Evolutionary conservation across 257 asterid genomes (phyloP), one percentile per base, ranked within the genome.

Genomic region (Gentiana straminea): DNA sequence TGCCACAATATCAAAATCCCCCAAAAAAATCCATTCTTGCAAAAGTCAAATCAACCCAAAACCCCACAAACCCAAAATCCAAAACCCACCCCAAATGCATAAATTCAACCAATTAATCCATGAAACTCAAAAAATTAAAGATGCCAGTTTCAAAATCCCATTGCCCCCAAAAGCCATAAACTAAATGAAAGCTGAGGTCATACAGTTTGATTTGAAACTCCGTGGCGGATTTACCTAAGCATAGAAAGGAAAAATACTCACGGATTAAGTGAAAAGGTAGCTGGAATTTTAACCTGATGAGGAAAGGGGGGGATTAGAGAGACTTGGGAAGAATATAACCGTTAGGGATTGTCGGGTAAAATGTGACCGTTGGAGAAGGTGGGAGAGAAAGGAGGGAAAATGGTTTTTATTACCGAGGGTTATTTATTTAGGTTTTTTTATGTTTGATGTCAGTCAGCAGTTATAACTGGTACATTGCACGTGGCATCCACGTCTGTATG

Each of bases 291-390:
- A 36, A 86, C 82, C 39, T 56, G 84, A 79, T 79, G 61, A 37
- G 15, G 32, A 85, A 82, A 89, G 7, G 48, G 71, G 73, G 94
- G 91, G 62, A 24, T 24, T 24, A 24, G 24, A 63, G 68, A 66
- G 71, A 73, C 11, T 55, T 74, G 60, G 39, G 5, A 52, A 62
- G 57, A 66, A 83, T 83, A 62, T 68, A 83, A 83, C 97, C 97
- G 97, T 89, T 89, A 61, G 60, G 39, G 68, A 51, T 50, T 79
- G 96, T 81, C 83, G 79, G 24, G 89, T 66, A 70, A 66, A 87
- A 84, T 81, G 71, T 70, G 86, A 77, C 94, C 94, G 96, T 87
- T 82, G 77, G 58, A 60, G 70, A 75, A 67, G 61, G 72, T 58
- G 69, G 71, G 73, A 70, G 60, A 49, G 62, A 24, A 24, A 24